phyloP scores from a whole-genome alignment of 352 stramenopile genomes.

The Phytophthora tentaculata region DNA sequence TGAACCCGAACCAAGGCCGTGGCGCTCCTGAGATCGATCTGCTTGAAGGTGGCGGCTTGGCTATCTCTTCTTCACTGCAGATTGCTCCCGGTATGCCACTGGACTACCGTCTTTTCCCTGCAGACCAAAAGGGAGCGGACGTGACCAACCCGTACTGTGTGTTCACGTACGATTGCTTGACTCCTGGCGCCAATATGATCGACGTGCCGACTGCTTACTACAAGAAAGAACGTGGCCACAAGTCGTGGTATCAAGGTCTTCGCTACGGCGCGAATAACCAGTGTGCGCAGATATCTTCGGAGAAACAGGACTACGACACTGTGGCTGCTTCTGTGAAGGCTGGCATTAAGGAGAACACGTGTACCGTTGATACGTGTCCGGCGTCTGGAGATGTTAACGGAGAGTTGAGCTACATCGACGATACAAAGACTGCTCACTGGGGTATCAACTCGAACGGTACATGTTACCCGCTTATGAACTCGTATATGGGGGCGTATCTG shows the following conservation, averaged over 20 bases:
- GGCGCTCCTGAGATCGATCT: constrained; percentile 96
- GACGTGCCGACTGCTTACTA: constrained; percentile 56
- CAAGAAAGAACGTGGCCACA: constrained; percentile 47
- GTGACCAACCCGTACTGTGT: constrained; percentile 44
- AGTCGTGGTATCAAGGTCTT: constrained; percentile 72
- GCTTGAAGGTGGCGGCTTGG: constrained; percentile 84
- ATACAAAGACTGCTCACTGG: constrained; percentile 43
- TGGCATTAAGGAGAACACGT: constrained; percentile 63
- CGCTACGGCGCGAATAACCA: constrained; percentile 68
- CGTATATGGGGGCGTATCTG: constrained; percentile 56
- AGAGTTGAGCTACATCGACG: constrained; percentile 51
- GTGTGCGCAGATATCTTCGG: constrained; percentile 38
- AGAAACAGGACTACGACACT: constrained; percentile 53
- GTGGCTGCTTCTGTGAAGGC: constrained; percentile 50
- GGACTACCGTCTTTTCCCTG: constrained; percentile 61
- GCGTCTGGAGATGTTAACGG: constrained; percentile 57
- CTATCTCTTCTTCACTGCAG: constrained; percentile 92
- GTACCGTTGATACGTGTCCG: constrained; percentile 48
- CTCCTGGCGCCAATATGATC: constrained; percentile 50
- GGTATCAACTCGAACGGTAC: constrained; percentile 66
- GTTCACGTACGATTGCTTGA: constrained; percentile 56
- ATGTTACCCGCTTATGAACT: constrained; percentile 49
- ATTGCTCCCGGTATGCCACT: constrained; percentile 75
- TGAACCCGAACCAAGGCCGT: constrained; percentile 86
- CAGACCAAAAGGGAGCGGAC: constrained; percentile 32